Percentiles rank a stretch among this genome's conserved stretches.
These are phyloP conservation scores for Cyberlindnera maclurae DNA, from an alignment of 805 yeast genomes.

Conservation along the genomic window DNA sequence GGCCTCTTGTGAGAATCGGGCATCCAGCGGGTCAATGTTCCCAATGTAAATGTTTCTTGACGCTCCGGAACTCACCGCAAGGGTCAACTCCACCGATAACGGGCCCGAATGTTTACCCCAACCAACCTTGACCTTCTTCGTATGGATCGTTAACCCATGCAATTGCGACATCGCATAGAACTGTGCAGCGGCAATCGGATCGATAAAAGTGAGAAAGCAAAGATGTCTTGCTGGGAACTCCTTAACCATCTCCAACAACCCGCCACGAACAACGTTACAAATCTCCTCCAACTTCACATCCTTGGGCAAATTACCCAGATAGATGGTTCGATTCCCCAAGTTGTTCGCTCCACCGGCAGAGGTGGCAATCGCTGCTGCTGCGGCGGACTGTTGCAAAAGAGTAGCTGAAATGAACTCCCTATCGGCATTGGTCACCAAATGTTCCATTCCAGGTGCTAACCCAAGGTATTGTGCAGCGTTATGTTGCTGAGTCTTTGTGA, in stretches of 20 bases:
- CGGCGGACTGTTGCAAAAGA: constrained; percentile 87
- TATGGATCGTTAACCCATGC: constrained; percentile 82
- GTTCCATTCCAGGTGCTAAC: constrained; percentile 82
- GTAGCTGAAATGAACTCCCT: constrained; percentile 56
- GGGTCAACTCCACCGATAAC: constrained; percentile 73
- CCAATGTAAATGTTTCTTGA: constrained; percentile 91
- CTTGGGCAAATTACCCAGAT: constrained; percentile 83
- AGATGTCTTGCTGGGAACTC: constrained; percentile 80
- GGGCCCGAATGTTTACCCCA: constrained; percentile 99
- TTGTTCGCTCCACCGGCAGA: constrained; percentile 91
- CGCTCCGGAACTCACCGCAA: constrained; percentile 92
- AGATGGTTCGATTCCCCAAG: constrained; percentile 89
- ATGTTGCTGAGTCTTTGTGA: constrained; percentile 92
- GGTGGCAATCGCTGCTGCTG: constrained; percentile 96
- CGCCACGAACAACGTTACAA: constrained; percentile 95
- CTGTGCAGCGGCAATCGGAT: constrained; percentile 96
- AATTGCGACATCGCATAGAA: constrained; percentile 90
- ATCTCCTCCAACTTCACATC: constrained; percentile 87
- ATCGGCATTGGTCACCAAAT: constrained; percentile 63
- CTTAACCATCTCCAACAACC: constrained; percentile 77
- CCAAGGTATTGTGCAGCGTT: constrained; percentile 95
- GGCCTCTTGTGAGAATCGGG: constrained; percentile 43
- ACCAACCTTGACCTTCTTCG: constrained; percentile 82
- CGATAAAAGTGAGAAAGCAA: constrained; percentile 91
- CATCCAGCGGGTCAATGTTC: constrained; percentile 38